Conservation (phyloP, 805 yeast genomes). For the Hanseniaspora mollemarum region DNA sequence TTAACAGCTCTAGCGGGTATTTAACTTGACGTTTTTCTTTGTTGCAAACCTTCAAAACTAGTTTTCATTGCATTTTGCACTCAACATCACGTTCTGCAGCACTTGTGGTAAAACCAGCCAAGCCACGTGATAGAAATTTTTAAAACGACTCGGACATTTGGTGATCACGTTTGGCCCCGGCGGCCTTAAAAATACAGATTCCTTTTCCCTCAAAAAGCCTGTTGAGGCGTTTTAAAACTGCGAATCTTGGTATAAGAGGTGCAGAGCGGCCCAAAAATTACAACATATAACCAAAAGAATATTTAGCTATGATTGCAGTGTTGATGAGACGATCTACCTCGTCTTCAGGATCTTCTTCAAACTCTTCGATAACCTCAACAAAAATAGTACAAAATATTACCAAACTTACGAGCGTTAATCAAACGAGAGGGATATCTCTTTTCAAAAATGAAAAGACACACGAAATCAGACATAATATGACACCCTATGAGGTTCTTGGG, state of each 20-base stretch:
- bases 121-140: too few relatives aligned
- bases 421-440: not conserved
- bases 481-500: constrained; percentile 10
- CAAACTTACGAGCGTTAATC: not conserved
- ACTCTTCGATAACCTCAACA: not conserved
- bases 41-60: too few relatives aligned
- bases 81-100: too few relatives aligned
- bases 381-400: not conserved
- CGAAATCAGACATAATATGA: constrained; percentile 1
- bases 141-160: too few relatives aligned
- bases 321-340: not conserved
- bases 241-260: too few relatives aligned
- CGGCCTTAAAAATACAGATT: not conserved
- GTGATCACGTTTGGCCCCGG: too few relatives aligned
- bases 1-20: not conserved
- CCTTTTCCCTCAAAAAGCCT: too few relatives aligned
- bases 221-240: too few relatives aligned
- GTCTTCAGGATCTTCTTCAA: not conserved
- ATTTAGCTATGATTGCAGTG: not conserved
- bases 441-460: not conserved
- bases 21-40: too few relatives aligned
- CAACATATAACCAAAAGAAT: not conserved
- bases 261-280: not conserved
- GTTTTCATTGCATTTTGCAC: too few relatives aligned
- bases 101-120: too few relatives aligned